Percentiles rank a stretch among this genome's conserved stretches.
phyloP scores from a whole-genome alignment of 345 rosid species.

The Draba incana region DNA sequence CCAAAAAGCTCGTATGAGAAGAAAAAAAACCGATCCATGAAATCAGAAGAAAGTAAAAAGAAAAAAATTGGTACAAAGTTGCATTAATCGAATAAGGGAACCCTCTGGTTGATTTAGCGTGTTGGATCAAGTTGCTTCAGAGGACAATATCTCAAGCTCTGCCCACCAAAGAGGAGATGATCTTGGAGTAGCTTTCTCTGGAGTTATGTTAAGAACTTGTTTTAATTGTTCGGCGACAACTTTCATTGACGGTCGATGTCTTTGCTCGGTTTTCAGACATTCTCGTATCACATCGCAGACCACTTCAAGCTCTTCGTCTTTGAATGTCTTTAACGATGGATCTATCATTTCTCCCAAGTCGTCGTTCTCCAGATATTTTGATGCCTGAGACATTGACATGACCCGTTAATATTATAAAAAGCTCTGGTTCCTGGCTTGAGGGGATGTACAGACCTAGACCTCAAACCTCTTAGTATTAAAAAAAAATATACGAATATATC shows the following conservation, averaged over 20 bases:
- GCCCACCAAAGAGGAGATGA: constrained; percentile 99
- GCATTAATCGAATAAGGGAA: constrained; percentile 13
- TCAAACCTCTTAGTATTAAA: too few relatives aligned
- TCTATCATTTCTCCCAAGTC: constrained; percentile 59
- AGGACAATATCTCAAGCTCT: constrained; percentile 89
- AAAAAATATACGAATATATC: neutral
- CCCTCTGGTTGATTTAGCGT: neutral
- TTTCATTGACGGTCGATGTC: constrained; percentile 71
- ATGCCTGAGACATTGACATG: constrained; percentile 54
- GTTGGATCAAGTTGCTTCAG: constrained; percentile 67
- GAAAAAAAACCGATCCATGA: constrained; percentile 24
- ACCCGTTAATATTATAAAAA: neutral
- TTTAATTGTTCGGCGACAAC: constrained; percentile 54
- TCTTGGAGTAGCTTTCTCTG: constrained; percentile 90
- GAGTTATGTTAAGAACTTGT: constrained; percentile 59
- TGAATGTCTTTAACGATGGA: constrained; percentile 71
- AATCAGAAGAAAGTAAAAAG: constrained; percentile 8
- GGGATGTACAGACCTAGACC: too few relatives aligned
- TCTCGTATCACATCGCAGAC: constrained; percentile 65
- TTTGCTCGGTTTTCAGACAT: constrained; percentile 60
- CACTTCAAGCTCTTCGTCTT: constrained; percentile 68
- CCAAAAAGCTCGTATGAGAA: constrained; percentile 34
- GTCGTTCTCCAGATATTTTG: constrained; percentile 52
- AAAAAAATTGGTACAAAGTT: constrained; percentile 26
- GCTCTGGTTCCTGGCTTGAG: too few relatives aligned